Evolutionary conservation across 2,329 filamentous ascomycete species (phyloP).

Genomic region (Paracamarosporium sp.): DNA sequence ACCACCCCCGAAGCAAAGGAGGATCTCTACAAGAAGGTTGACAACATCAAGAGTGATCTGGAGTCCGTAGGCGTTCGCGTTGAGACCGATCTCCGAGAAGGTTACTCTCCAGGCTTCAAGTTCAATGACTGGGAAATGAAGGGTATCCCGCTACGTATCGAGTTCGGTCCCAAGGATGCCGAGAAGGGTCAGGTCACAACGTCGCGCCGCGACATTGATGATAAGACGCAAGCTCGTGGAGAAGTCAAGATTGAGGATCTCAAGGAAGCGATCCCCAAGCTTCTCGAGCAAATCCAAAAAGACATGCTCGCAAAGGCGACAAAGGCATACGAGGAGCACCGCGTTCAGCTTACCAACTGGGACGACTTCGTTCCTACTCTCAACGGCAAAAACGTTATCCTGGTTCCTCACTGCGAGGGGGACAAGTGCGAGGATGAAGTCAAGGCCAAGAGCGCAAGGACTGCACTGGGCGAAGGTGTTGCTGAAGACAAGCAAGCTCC

Average conservation of each 20-base stretch:
- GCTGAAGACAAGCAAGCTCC: conserved; percentile 76
- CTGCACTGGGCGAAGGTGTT: conserved; percentile 71
- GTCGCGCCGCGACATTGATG: conserved; percentile 83
- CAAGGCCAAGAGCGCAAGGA: conserved; percentile 88
- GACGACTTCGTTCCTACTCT: conserved; percentile 88
- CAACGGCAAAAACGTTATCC: conserved; percentile 88
- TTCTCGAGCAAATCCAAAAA: conserved; percentile 88
- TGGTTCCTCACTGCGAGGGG: conserved; percentile 89
- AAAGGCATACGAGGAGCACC: conserved; percentile 77
- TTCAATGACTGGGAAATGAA: conserved; percentile 99
- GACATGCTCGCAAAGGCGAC: conserved; percentile 83
- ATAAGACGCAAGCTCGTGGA: conserved; percentile 67
- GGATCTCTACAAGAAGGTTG: conserved; percentile 77
- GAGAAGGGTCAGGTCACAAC: conserved; percentile 84
- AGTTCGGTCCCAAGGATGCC: conserved; percentile 94
- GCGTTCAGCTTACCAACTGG: conserved; percentile 83
- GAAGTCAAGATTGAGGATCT: conserved; percentile 79
- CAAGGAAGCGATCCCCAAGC: conserved; percentile 73
- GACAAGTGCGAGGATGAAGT: conserved; percentile 90
- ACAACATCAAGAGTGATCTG: conserved; percentile 72
- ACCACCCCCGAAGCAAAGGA: conserved; percentile 74
- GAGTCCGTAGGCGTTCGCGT: conserved; percentile 77
- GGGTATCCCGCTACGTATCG: conserved; percentile 90
- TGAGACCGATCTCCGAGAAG: conserved; percentile 84
- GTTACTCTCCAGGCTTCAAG: conserved; percentile 92